phyloP scores from a whole-genome alignment of 2,329 filamentous ascomycete species.

The Fusarium poae region DNA sequence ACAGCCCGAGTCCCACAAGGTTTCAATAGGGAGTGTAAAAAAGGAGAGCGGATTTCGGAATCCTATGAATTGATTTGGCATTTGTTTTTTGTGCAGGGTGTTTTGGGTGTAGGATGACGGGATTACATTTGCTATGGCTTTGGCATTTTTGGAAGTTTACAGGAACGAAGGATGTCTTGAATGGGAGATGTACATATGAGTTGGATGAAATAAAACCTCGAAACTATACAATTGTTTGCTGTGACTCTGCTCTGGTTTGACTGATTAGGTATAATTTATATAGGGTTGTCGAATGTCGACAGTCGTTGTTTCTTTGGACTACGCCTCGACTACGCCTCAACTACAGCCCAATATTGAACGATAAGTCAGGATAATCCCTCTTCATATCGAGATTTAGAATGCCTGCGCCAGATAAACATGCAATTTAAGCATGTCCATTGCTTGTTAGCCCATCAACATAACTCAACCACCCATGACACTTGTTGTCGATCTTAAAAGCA shows the following conservation, averaged over 20 bases:
- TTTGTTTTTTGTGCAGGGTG: conserved; percentile 33
- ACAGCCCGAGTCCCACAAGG: conserved; percentile 59
- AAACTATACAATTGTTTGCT: conserved; percentile 20
- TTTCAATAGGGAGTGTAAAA: conserved; percentile 11
- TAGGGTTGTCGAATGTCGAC: too few relatives aligned
- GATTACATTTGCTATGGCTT: conserved; percentile 25
- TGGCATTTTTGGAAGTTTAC: conserved; percentile 22
- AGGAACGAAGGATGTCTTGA: conserved; percentile 6
- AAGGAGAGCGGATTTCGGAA: background rate
- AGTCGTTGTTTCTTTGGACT: background rate
- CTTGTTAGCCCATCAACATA: conserved; percentile 1
- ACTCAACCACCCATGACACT: background rate
- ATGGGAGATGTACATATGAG: conserved; percentile 19
- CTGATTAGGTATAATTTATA: background rate
- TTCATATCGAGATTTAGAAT: conserved; percentile 7
- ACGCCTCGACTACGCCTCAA: background rate
- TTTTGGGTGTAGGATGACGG: conserved; percentile 35
- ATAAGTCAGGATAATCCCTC: background rate
- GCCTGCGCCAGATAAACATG: background rate
- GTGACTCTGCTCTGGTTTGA: conserved; percentile 3
- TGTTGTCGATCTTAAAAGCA: conserved; percentile 12
- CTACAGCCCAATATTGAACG: background rate
- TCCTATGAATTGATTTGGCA: background rate
- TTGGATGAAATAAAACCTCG: conserved; percentile 21
- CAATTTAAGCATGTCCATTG: background rate